A percentile compares a stretch with the other conserved stretches of the same genome.
Evolutionary conservation across 306 rosid genomes (phyloP).

Genomic region (Vigna trinervia): DNA sequence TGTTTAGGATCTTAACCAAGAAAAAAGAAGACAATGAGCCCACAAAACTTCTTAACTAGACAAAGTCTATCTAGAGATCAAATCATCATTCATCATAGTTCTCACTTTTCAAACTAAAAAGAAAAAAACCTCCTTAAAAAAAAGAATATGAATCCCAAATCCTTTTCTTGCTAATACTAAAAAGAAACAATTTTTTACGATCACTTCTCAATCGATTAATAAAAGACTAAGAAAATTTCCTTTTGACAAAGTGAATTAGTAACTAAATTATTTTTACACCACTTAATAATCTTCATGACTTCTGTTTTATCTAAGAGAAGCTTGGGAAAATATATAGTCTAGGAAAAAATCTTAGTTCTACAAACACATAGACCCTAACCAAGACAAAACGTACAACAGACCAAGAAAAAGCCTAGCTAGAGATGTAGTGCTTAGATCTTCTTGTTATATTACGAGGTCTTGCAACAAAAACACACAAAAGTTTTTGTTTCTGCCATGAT

Average conservation of each 20-base stretch:
- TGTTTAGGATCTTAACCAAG: background rate
- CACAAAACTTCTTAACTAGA: constrained; percentile 19
- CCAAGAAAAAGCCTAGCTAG: constrained; percentile 25
- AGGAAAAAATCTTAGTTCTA: background rate
- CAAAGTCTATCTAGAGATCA: constrained; percentile 42
- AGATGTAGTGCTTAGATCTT: background rate
- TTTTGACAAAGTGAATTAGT: constrained; percentile 30
- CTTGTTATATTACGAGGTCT: background rate
- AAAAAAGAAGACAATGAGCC: constrained; percentile 33
- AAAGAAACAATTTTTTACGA: background rate
- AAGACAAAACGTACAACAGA: constrained; percentile 36
- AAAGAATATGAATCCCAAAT: constrained; percentile 29
- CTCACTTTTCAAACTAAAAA: background rate
- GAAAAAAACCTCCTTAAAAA: background rate
- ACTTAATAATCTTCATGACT: constrained; percentile 14
- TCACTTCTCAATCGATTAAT: constrained; percentile 22
- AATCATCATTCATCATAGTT: constrained; percentile 19
- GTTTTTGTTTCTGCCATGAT: constrained; percentile 32
- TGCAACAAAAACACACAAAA: constrained; percentile 35
- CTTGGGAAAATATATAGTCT: constrained; percentile 11
- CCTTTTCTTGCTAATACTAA: background rate
- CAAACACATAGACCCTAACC: background rate
- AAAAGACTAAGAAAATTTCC: constrained; percentile 21
- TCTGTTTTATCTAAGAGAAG: background rate
- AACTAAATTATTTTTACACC: constrained; percentile 26